These are phyloP conservation scores for Panus rudis DNA, from an alignment of 768 basidiomycete genomes.

Conservation along the genomic window DNA sequence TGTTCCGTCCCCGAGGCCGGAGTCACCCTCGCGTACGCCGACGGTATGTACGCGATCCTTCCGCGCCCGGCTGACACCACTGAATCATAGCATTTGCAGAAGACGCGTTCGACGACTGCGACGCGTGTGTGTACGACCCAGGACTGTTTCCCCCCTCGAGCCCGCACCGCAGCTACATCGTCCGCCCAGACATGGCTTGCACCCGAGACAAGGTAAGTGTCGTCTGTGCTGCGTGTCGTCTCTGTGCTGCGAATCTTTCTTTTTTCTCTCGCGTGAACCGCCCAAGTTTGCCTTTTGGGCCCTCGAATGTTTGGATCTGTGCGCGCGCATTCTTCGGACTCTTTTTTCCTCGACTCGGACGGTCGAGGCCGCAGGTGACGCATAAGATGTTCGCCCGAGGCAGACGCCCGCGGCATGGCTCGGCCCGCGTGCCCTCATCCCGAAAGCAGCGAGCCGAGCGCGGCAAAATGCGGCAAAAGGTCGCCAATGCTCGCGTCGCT, in stretches of 20 bases:
- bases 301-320: background rate
- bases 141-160: conserved; percentile 6
- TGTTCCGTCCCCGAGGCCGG: background rate
- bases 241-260: background rate
- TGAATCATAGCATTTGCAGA: conserved; percentile 1
- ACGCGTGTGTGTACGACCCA: conserved; percentile 11
- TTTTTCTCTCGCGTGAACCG: background rate
- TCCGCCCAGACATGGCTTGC: background rate
- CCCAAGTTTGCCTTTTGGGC: conserved; percentile 4
- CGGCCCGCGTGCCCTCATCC: too few species aligned
- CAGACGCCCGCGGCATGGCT: too few species aligned
- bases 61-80: background rate
- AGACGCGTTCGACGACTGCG: conserved; percentile 9
- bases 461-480: too few species aligned
- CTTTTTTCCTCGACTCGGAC: too few species aligned
- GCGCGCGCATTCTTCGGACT: background rate
- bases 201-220: conserved; percentile 11
- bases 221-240: too few species aligned
- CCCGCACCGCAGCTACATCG: background rate
- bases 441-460: too few species aligned
- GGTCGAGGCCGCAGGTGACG: too few species aligned
- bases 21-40: background rate
- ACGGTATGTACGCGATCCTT: background rate
- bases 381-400: too few species aligned
- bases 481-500: too few species aligned